Evolutionary conservation across 306 rosid species (phyloP).

Genomic region (Urtica urens): DNA sequence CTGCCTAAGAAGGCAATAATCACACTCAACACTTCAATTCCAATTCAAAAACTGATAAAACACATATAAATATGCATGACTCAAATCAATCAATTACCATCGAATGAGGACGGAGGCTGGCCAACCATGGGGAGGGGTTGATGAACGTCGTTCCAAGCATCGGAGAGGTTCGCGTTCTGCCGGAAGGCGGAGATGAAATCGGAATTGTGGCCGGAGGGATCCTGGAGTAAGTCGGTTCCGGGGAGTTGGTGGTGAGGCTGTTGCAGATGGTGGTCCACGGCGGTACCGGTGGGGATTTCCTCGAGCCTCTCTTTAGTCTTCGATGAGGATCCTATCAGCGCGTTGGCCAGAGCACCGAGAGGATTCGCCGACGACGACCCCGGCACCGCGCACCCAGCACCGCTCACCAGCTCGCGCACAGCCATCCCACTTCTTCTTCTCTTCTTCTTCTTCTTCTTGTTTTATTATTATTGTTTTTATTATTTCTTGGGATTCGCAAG

Average conservation of each 20-base stretch:
- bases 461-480: too few relatives aligned
- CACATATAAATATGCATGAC: not conserved
- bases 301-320: conserved; percentile 77
- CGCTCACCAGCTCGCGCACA: conserved; percentile 85
- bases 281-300: conserved; percentile 69
- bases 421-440: conserved; percentile 45
- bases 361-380: conserved; percentile 67
- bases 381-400: conserved; percentile 78
- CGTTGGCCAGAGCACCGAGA: conserved; percentile 77
- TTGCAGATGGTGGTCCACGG: not conserved
- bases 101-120: conserved; percentile 21
- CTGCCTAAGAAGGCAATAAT: too few relatives aligned
- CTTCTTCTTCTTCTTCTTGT: not conserved
- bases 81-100: conserved; percentile 1
- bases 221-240: conserved; percentile 37
- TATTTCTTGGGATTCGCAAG: too few relatives aligned
- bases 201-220: conserved; percentile 35
- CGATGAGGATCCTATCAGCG: conserved; percentile 61
- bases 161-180: conserved; percentile 35
- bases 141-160: conserved; percentile 71
- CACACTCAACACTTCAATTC: too few relatives aligned
- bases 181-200: conserved; percentile 64
- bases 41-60: too few relatives aligned
- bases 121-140: conserved; percentile 22
- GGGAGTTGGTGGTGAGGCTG: conserved; percentile 17